Percentiles rank a stretch among this genome's conserved stretches.
phyloP scores from a whole-genome alignment of 2,329 filamentous ascomycete species.

The Madurella fahalii region DNA sequence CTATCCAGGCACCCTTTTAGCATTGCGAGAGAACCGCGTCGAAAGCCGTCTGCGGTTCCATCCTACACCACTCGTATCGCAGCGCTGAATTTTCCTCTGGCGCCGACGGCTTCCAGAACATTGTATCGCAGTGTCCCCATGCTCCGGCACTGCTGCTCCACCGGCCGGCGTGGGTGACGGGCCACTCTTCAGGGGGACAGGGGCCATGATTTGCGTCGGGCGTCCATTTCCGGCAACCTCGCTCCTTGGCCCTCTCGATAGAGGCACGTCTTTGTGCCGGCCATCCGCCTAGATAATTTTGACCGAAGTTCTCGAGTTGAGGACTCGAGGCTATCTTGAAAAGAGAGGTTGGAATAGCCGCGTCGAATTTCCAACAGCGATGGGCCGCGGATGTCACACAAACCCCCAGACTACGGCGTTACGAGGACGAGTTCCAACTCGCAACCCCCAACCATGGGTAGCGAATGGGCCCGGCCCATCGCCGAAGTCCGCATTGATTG shows the following conservation, averaged over 20 bases:
- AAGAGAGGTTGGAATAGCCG: too few species aligned
- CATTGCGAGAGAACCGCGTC: background rate
- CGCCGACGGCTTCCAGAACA: slow-evolving; percentile 2
- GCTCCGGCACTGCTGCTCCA: slow-evolving; percentile 9
- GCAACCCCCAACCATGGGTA: too few species aligned
- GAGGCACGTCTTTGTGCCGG: background rate
- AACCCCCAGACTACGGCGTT: too few species aligned
- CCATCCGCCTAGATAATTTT: background rate
- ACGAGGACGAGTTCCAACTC: too few species aligned
- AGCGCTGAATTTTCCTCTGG: too few species aligned
- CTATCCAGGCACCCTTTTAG: background rate
- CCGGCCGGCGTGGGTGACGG: background rate
- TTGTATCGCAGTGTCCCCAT: slow-evolving; percentile 9
- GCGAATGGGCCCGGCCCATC: too few species aligned
- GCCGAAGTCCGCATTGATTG: too few species aligned
- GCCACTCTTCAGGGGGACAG: slow-evolving; percentile 15
- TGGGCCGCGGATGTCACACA: too few species aligned
- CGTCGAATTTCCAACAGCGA: too few species aligned
- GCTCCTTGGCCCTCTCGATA: slow-evolving; percentile 4
- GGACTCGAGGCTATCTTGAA: too few species aligned
- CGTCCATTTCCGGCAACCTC: background rate
- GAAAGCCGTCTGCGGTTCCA: background rate
- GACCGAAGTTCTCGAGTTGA: too few species aligned
- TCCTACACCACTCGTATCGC: too few species aligned
- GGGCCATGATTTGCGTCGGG: background rate